A percentile compares a stretch with the other conserved stretches of the same genome.
Evolutionary conservation across 257 asterid species (phyloP).

Genomic region (Pogostemon cablin): DNA sequence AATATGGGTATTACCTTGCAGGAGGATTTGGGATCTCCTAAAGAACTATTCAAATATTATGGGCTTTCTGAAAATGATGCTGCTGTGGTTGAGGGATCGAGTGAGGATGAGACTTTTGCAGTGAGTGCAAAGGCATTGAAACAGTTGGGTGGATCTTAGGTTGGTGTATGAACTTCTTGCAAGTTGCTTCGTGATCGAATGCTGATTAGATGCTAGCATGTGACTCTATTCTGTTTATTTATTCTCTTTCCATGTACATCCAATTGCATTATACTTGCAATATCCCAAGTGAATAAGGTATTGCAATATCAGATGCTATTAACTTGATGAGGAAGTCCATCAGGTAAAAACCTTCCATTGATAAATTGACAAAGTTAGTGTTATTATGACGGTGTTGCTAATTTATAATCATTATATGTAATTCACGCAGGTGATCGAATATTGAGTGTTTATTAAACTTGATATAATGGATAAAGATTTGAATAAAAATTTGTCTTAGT

Average conservation of each 20-base stretch:
- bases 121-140: slow-evolving; percentile 65
- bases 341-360: too few species aligned
- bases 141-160: slow-evolving; percentile 82
- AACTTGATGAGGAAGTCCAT: too few species aligned
- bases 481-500: too few species aligned
- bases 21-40: slow-evolving; percentile 86
- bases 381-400: too few species aligned
- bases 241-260: not conserved
- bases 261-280: too few species aligned
- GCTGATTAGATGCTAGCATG: not conserved
- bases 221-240: not conserved
- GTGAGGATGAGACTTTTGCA: slow-evolving; percentile 60
- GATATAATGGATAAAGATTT: too few species aligned
- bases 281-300: too few species aligned
- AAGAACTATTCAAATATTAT: slow-evolving; percentile 69
- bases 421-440: too few species aligned
- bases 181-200: slow-evolving; percentile 20
- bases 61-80: slow-evolving; percentile 56
- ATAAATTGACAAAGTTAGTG: too few species aligned
- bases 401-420: too few species aligned
- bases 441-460: too few species aligned
- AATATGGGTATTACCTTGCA: slow-evolving; percentile 56
- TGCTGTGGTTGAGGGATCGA: slow-evolving; percentile 45
- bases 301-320: too few species aligned
- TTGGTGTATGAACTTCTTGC: slow-evolving; percentile 30